These are phyloP conservation scores for Gossypium raimondii DNA, from an alignment of 345 rosid genomes.

Conservation along the genomic window DNA sequence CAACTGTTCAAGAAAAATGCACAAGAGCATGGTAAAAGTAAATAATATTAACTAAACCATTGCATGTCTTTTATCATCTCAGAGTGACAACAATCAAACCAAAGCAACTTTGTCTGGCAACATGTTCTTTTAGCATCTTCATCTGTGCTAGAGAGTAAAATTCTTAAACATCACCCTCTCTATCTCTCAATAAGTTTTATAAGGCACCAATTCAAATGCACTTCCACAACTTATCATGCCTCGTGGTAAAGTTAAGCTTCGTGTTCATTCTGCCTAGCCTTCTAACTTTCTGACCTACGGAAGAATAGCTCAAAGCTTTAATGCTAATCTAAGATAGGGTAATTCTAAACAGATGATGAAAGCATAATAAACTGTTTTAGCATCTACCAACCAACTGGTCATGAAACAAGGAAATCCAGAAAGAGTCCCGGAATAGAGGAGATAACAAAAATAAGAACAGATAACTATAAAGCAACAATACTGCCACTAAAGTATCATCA, in stretches of 20 bases:
- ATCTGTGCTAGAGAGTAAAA: background rate
- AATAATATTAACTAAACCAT: background rate
- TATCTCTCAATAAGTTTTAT: background rate
- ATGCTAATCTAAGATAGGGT: background rate
- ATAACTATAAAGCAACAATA: background rate
- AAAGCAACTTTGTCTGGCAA: background rate
- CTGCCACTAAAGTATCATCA: conserved; percentile 13
- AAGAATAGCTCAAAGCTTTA: conserved; percentile 2
- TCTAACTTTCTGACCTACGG: background rate
- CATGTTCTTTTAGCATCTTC: background rate
- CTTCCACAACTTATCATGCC: background rate
- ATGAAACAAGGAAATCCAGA: background rate
- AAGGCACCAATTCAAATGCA: background rate
- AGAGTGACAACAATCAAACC: background rate
- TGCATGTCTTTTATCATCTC: background rate
- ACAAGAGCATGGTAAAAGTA: conserved; percentile 1
- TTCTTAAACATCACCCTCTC: background rate
- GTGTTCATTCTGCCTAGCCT: background rate
- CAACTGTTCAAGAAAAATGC: conserved; percentile 6
- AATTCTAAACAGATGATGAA: background rate
- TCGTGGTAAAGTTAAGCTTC: background rate
- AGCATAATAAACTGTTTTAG: background rate
- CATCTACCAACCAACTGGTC: background rate
- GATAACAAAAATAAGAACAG: background rate
- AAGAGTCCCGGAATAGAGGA: background rate